Conservation (phyloP, 176 grass and related monocot species). For the Bolboschoenus planiculmis region DNA sequence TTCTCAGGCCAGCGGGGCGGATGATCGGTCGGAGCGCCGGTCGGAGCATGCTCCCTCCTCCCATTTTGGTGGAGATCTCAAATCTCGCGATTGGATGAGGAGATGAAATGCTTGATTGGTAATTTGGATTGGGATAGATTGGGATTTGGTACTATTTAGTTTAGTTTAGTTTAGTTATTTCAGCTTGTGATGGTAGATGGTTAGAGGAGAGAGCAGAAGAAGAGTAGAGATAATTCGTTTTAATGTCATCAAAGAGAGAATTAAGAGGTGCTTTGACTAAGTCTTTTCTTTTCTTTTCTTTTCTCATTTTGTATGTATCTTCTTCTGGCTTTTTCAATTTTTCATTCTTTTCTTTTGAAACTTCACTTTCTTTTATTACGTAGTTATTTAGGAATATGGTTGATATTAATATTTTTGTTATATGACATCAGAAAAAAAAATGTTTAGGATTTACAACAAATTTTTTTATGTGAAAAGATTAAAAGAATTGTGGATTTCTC, state of each 20-base stretch:
- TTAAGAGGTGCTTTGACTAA: not conserved
- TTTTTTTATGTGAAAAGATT: too few species aligned
- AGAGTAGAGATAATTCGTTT: not conserved
- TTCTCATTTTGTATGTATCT: not conserved
- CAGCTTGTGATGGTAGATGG: not conserved
- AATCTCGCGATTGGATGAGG: not conserved
- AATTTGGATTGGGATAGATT: not conserved
- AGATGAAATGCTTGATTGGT: not conserved
- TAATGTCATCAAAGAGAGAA: not conserved
- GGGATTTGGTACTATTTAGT: not conserved
- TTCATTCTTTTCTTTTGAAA: too few species aligned
- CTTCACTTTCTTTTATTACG: not conserved
- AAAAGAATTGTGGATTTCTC: too few species aligned
- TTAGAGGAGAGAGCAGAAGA: not conserved
- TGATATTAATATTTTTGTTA: too few species aligned
- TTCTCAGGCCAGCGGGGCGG: not conserved
- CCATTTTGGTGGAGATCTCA: not conserved
- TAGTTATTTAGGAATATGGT: too few species aligned
- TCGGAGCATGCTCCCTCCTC: slow-evolving; percentile 9
- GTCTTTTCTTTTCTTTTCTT: too few species aligned
- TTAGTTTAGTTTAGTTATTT: not conserved
- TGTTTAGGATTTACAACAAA: too few species aligned
- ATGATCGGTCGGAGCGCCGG: not conserved
- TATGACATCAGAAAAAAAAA: too few species aligned
- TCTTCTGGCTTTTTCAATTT: too few species aligned